Conservation (phyloP, 768 basidiomycete species). For the Hygrophorus russula region DNA sequence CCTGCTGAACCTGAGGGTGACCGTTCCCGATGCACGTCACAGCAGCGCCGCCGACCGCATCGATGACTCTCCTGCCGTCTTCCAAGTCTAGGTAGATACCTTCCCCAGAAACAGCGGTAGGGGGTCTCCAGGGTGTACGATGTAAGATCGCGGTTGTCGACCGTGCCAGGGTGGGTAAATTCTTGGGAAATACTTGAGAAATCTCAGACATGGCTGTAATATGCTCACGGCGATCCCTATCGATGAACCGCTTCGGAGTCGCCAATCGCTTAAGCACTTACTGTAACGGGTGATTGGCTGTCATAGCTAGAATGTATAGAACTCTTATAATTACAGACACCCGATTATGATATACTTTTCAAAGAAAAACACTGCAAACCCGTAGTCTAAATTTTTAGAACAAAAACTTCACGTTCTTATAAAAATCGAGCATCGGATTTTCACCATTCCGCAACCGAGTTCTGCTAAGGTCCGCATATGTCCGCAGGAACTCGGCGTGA, state of each 20-base stretch:
- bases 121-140: conserved; percentile 65
- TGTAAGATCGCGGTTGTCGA: conserved; percentile 36
- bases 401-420: conserved; percentile 88
- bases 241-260: background rate
- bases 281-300: background rate
- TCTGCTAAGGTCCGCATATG: conserved; percentile 64
- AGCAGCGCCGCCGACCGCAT: conserved; percentile 80
- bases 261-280: background rate
- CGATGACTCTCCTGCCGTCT: conserved; percentile 58
- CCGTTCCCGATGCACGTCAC: conserved; percentile 70
- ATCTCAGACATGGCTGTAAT: too few species aligned
- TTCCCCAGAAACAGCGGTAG: conserved; percentile 51
- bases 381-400: conserved; percentile 34
- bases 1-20: conserved; percentile 60
- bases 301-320: background rate
- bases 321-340: background rate
- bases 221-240: background rate
- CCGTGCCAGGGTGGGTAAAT: background rate
- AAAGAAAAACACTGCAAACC: conserved; percentile 25
- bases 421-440: conserved; percentile 83
- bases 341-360: conserved; percentile 17
- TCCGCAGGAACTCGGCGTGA: conserved; percentile 81
- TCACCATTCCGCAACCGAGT: conserved; percentile 74
- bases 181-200: background rate
- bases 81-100: conserved; percentile 66